Conservation (phyloP, 495 filamentous ascomycete genomes). For the Penicillium simplicissimum region DNA sequence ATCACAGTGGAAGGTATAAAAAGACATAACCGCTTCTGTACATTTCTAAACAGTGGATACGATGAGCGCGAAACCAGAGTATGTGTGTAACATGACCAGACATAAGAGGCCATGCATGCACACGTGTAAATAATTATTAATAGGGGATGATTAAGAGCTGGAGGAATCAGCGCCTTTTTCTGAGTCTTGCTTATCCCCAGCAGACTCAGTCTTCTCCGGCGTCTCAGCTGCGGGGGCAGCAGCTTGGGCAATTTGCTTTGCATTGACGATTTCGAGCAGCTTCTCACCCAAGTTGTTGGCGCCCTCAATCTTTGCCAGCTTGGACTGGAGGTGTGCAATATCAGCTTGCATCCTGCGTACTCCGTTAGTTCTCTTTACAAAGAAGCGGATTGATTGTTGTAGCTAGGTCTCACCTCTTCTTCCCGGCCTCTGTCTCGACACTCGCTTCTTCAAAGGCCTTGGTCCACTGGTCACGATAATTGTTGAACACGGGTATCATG, state of each 20-base stretch:
- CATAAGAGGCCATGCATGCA: background rate
- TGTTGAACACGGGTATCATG: conserved; percentile 86
- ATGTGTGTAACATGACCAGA: conserved; percentile 17
- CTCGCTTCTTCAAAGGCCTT: conserved; percentile 68
- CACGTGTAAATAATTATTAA: background rate
- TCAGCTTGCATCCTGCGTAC: conserved; percentile 74
- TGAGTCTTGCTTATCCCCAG: conserved; percentile 16
- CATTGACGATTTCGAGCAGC: conserved; percentile 65
- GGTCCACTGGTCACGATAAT: conserved; percentile 81
- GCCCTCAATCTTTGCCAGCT: conserved; percentile 77
- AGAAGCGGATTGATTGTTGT: background rate
- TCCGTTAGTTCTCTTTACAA: conserved; percentile 14
- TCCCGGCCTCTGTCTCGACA: conserved; percentile 65
- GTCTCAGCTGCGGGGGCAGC: background rate
- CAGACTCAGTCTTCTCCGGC: conserved; percentile 13
- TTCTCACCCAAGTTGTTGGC: conserved; percentile 68
- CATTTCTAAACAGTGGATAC: conserved; percentile 7
- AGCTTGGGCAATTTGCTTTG: conserved; percentile 48
- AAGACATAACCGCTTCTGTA: conserved; percentile 18
- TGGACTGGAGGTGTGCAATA: conserved; percentile 70
- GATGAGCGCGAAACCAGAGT: background rate
- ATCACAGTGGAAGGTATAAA: background rate
- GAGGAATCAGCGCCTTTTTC: conserved; percentile 19
- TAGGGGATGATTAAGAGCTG: conserved; percentile 11
- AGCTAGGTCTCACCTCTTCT: conserved; percentile 63